Evolutionary conservation across 371 early-diverging fungal species (phyloP).

Genomic region (Mortierella sp.): DNA sequence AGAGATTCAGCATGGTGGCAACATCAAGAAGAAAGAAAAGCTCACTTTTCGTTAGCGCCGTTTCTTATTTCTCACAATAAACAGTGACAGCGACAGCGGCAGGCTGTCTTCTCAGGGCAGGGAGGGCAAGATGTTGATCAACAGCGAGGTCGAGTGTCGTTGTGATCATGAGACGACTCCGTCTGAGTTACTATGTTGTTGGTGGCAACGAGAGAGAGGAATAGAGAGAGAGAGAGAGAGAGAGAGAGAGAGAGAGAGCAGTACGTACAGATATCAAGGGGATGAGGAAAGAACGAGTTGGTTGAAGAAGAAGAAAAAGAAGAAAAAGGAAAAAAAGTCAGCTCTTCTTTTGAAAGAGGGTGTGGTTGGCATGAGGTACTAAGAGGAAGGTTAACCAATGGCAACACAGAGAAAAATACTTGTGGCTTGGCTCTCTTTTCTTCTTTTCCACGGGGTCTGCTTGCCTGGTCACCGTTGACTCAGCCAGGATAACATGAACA

Average conservation of each 20-base stretch:
- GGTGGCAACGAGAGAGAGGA: conserved; percentile 5
- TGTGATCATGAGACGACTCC: not conserved
- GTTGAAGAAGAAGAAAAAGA: not conserved
- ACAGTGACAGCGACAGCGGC: not conserved
- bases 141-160: not conserved
- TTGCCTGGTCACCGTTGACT: conserved; percentile 4
- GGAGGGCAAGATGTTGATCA: not conserved
- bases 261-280: not conserved
- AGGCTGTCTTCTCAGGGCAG: not conserved
- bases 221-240: too few species aligned
- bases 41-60: conserved; percentile 10
- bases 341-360: not conserved
- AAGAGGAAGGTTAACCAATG: not conserved
- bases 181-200: not conserved
- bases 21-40: not conserved
- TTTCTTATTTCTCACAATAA: not conserved
- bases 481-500: not conserved
- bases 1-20: not conserved
- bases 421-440: not conserved
- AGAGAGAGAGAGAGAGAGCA: not conserved
- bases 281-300: not conserved
- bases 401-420: not conserved
- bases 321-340: not conserved
- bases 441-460: not conserved
- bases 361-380: not conserved